phyloP scores from a whole-genome alignment of 192 early-diverging fungal genomes.

The Rhizophagus prolifer region DNA sequence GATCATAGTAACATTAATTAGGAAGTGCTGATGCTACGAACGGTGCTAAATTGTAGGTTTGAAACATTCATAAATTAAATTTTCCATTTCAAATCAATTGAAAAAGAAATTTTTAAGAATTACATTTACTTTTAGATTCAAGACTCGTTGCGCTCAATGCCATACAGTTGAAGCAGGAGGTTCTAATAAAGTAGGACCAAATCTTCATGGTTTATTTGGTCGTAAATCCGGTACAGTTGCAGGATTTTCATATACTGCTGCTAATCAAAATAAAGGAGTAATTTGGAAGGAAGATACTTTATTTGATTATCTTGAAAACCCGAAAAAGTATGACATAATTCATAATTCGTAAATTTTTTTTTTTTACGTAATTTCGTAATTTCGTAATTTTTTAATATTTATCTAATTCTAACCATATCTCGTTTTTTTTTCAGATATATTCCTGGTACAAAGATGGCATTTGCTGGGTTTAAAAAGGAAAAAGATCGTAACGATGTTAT shows the following conservation, averaged over 20 bases:
- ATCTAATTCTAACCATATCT: not conserved
- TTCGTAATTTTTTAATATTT: too few species aligned
- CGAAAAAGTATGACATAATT: constrained; percentile 84
- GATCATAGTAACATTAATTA: not conserved
- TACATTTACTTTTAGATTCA: constrained; percentile 56
- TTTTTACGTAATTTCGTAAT: too few species aligned
- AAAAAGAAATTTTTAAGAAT: too few species aligned
- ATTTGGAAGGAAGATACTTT: constrained; percentile 88
- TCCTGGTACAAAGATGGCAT: constrained; percentile 97
- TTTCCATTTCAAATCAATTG: not conserved
- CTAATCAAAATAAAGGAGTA: constrained; percentile 85
- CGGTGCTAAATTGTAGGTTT: not conserved
- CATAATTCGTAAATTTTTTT: not conserved
- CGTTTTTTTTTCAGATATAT: constrained; percentile 51
- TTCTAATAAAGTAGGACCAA: constrained; percentile 95
- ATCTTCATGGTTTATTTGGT: constrained; percentile 90
- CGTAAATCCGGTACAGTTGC: constrained; percentile 82
- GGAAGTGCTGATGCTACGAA: not conserved
- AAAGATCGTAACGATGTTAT: constrained; percentile 87
- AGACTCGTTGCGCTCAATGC: constrained; percentile 98
- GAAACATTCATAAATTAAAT: not conserved
- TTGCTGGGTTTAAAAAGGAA: constrained; percentile 87
- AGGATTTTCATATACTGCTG: constrained; percentile 91
- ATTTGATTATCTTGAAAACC: constrained; percentile 97
- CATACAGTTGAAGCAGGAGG: constrained; percentile 90